phyloP scores from a whole-genome alignment of 2,329 filamentous ascomycete species.

The Xylariaceae sp. region DNA sequence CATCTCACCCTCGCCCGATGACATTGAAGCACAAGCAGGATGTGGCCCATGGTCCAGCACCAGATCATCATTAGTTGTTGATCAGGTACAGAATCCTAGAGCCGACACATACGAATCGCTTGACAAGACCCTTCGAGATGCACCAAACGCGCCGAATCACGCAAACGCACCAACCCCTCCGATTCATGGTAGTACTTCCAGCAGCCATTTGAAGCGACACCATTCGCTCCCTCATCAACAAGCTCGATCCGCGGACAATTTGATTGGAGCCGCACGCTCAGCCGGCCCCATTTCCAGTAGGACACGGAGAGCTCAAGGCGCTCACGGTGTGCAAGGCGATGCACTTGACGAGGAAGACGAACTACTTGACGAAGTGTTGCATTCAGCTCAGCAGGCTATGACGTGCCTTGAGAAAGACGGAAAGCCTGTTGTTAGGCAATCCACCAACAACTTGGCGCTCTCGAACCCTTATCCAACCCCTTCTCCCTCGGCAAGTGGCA shows the following conservation, averaged over 20 bases:
- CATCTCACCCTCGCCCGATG: slow-evolving; percentile 72
- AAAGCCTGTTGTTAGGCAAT: slow-evolving; percentile 51
- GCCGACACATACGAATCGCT: slow-evolving; percentile 55
- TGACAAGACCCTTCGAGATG: slow-evolving; percentile 52
- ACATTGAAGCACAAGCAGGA: slow-evolving; percentile 87
- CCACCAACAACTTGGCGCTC: slow-evolving; percentile 57
- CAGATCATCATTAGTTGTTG: slow-evolving; percentile 75
- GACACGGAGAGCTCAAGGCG: slow-evolving; percentile 70
- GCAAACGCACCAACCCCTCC: slow-evolving; percentile 46
- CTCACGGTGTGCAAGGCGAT: slow-evolving; percentile 78
- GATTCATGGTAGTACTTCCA: slow-evolving; percentile 46
- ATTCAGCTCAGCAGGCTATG: slow-evolving; percentile 69
- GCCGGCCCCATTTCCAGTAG: slow-evolving; percentile 66
- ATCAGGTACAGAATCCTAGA: slow-evolving; percentile 48
- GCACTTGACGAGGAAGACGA: slow-evolving; percentile 96
- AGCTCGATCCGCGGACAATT: slow-evolving; percentile 58
- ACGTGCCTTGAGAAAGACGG: slow-evolving; percentile 59
- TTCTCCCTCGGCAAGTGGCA: slow-evolving; percentile 76
- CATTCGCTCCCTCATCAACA: slow-evolving; percentile 60
- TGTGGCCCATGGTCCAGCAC: slow-evolving; percentile 86
- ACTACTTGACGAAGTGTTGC: slow-evolving; percentile 80
- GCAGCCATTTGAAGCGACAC: slow-evolving; percentile 55
- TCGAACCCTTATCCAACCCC: slow-evolving; percentile 60
- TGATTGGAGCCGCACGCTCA: slow-evolving; percentile 49
- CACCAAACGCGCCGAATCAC: slow-evolving; percentile 45